phyloP scores from a whole-genome alignment of 257 asterid genomes.

The Capsicum pubescens region DNA sequence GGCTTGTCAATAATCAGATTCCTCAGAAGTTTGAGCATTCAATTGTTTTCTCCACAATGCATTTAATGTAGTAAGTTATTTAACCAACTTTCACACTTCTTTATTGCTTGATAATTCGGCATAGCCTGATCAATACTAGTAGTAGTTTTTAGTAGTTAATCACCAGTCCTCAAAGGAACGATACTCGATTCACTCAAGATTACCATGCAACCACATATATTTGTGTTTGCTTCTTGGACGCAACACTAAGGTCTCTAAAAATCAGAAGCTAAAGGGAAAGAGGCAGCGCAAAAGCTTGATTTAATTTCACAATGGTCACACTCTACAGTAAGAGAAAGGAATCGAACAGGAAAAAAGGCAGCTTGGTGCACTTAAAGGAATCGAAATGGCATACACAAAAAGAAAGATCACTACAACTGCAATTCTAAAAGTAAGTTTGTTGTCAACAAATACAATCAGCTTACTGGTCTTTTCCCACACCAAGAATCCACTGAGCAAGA shows the following conservation, averaged over 20 bases:
- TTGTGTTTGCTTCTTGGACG: neutral
- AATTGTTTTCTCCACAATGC: too few relatives aligned
- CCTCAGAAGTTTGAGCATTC: too few relatives aligned
- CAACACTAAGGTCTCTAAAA: neutral
- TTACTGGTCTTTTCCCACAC: conserved; percentile 77
- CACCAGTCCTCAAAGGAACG: too few relatives aligned
- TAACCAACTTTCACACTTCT: too few relatives aligned
- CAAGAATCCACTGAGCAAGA: conserved; percentile 97
- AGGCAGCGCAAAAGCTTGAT: neutral
- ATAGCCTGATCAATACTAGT: neutral
- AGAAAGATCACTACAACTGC: neutral
- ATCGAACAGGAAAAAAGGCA: too few relatives aligned
- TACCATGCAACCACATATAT: neutral
- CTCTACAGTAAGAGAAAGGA: neutral
- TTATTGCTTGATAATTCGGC: neutral
- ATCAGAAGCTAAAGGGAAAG: neutral
- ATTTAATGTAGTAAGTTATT: too few relatives aligned
- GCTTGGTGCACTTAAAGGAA: too few relatives aligned
- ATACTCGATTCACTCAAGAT: neutral
- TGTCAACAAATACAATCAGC: conserved; percentile 25
- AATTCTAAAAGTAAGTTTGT: conserved; percentile 1
- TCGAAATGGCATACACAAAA: neutral
- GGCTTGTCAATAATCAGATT: too few relatives aligned
- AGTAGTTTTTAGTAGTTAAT: neutral
- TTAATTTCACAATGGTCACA: conserved; percentile 15